Conservation (phyloP, 2,329 filamentous ascomycete species). For the Rhynchosporium secalis region DNA sequence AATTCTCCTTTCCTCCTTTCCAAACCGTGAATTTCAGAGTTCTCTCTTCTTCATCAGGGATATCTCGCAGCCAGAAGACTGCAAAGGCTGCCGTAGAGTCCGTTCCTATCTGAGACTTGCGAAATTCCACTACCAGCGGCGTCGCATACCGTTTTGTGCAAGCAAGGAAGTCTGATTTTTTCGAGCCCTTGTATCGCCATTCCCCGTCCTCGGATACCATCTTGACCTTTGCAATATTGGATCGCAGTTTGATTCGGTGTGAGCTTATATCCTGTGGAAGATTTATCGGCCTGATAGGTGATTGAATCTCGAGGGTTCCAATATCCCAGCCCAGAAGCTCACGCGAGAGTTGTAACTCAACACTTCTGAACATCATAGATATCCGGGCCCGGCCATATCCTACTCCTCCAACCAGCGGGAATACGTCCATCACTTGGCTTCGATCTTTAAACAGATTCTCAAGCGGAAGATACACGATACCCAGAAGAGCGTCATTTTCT, state of each 20-base stretch:
- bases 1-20: slow-evolving; percentile 55
- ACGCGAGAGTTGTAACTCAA: slow-evolving; percentile 60
- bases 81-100: slow-evolving; percentile 62
- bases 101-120: slow-evolving; percentile 52
- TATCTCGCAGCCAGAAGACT: slow-evolving; percentile 68
- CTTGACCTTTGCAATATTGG: slow-evolving; percentile 60
- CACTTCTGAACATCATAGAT: slow-evolving; percentile 71
- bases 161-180: slow-evolving; percentile 50
- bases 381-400: slow-evolving; percentile 69
- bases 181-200: slow-evolving; percentile 54
- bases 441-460: slow-evolving; percentile 59
- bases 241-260: slow-evolving; percentile 55
- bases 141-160: slow-evolving; percentile 62
- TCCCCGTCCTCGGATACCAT: slow-evolving; percentile 43
- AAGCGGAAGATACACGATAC: slow-evolving; percentile 68
- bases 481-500: slow-evolving; percentile 69
- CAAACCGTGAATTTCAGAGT: slow-evolving; percentile 62
- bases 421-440: slow-evolving; percentile 65
- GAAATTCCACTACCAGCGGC: slow-evolving; percentile 57
- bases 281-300: slow-evolving; percentile 47
- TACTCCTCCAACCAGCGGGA: slow-evolving; percentile 69
- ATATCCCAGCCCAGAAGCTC: slow-evolving; percentile 69
- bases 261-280: slow-evolving; percentile 50
- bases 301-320: slow-evolving; percentile 66
- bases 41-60: slow-evolving; percentile 65